A percentile compares a stretch with the other conserved stretches of the same genome.
phyloP scores from a whole-genome alignment of 169 alveolate species.

The Pseudocohnilembus persalinus region DNA sequence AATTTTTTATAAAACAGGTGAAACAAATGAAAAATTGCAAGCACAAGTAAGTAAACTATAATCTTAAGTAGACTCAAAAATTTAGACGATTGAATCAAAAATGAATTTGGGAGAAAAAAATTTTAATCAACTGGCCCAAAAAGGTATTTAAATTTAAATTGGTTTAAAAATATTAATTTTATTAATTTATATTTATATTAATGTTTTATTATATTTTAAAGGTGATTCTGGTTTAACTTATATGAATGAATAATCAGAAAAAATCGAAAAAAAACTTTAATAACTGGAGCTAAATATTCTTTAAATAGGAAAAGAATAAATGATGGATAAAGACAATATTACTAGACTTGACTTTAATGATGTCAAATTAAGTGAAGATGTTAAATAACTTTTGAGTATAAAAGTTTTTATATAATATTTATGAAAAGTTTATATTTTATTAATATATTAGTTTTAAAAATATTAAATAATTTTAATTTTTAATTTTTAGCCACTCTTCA shows the following conservation, averaged over 20 bases:
- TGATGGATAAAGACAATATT: slow-evolving; percentile 34
- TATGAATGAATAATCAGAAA: slow-evolving; percentile 33
- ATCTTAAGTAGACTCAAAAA: slow-evolving; percentile 13
- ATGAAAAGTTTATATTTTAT: slow-evolving; percentile 18
- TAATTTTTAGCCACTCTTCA: neutral
- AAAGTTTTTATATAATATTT: slow-evolving; percentile 17
- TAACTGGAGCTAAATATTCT: slow-evolving; percentile 19
- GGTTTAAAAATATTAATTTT: no score
- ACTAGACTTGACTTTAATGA: slow-evolving; percentile 19
- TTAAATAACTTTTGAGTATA: neutral
- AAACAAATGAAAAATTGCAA: slow-evolving; percentile 17
- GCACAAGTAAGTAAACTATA: slow-evolving; percentile 10
- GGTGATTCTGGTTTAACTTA: slow-evolving; percentile 45
- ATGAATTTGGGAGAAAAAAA: slow-evolving; percentile 27
- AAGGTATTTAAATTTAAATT: no score
- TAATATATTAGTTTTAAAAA: no score
- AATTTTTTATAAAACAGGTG: no score
- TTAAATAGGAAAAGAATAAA: slow-evolving; percentile 19
- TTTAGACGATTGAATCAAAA: slow-evolving; percentile 24
- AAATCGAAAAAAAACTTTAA: slow-evolving; percentile 31
- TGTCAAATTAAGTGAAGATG: slow-evolving; percentile 23
- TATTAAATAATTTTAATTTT: neutral
- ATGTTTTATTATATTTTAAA: no score
- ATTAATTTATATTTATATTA: no score
- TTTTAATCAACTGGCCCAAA: slow-evolving; percentile 30